A percentile compares a stretch with the other conserved stretches of the same genome.
These are phyloP conservation scores for Syzygium oleosum DNA, from an alignment of 345 rosid genomes.

Conservation along the genomic window DNA sequence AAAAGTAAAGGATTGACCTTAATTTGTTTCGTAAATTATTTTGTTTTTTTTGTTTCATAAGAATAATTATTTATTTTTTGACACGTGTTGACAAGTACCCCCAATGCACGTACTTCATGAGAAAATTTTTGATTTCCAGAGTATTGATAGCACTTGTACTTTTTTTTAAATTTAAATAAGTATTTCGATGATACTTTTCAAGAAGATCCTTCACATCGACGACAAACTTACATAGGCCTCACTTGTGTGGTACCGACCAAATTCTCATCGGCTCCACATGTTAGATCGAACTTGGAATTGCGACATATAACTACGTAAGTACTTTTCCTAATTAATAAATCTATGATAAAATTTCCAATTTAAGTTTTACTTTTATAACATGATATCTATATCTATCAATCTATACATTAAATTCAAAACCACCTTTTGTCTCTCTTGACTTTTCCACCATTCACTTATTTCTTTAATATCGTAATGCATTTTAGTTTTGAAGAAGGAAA, in stretches of 20 bases:
- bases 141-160: background rate
- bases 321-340: background rate
- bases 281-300: background rate
- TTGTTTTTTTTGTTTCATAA: background rate
- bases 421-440: background rate
- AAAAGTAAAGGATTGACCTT: background rate
- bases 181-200: background rate
- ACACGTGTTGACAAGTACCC: background rate
- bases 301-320: background rate
- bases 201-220: background rate
- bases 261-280: background rate
- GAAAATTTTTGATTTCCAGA: background rate
- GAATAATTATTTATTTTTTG: background rate
- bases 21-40: background rate
- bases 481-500: background rate
- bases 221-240: background rate
- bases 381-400: background rate
- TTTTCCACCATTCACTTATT: background rate
- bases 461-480: background rate
- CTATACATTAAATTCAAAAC: background rate
- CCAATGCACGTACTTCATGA: background rate
- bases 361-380: background rate
- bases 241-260: background rate
- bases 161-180: background rate
- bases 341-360: background rate